Conservation (phyloP, 1,139 yeast genomes). For the Lodderomyces beijingensis region DNA sequence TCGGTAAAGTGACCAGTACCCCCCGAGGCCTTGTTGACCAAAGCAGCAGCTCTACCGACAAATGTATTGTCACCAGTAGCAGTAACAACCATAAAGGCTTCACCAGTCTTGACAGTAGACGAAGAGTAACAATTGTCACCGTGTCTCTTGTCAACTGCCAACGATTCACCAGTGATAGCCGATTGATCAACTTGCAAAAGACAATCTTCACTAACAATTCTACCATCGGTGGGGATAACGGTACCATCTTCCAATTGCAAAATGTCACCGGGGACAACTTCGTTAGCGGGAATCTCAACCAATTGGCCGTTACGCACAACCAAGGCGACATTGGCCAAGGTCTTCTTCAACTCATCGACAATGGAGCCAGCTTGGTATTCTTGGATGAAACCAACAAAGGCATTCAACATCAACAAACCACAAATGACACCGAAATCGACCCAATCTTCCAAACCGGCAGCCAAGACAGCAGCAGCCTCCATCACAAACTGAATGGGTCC, state of each 20-base stretch:
- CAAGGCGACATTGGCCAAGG: conserved; percentile 83
- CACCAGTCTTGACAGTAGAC: conserved; percentile 96
- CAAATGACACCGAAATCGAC: conserved; percentile 98
- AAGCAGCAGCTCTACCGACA: conserved; percentile 96
- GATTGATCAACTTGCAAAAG: conserved; percentile 95
- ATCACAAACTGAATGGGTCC: conserved; percentile 99
- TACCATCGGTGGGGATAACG: conserved; percentile 94
- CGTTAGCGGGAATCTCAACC: conserved; percentile 71
- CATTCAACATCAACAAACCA: conserved; percentile 84
- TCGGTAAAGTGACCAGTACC: conserved; percentile 97
- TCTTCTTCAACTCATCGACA: conserved; percentile 91
- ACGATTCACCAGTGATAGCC: conserved; percentile 97
- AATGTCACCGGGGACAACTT: conserved; percentile 91
- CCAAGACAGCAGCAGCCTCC: conserved; percentile 97
- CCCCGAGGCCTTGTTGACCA: conserved; percentile 91
- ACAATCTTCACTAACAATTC: conserved; percentile 83
- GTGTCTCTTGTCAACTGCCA: conserved; percentile 88
- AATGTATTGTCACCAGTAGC: conserved; percentile 93
- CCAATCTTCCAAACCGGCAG: conserved; percentile 99
- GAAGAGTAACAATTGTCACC: conserved; percentile 92
- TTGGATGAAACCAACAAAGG: conserved; percentile 93
- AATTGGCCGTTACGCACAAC: conserved; percentile 83
- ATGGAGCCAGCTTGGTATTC: conserved; percentile 97
- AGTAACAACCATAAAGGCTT: conserved; percentile 91
- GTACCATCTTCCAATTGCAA: conserved; percentile 92